These are phyloP conservation scores for Ceratocystis destructans DNA, from an alignment of 2,329 filamentous ascomycete species.

Conservation along the genomic window DNA sequence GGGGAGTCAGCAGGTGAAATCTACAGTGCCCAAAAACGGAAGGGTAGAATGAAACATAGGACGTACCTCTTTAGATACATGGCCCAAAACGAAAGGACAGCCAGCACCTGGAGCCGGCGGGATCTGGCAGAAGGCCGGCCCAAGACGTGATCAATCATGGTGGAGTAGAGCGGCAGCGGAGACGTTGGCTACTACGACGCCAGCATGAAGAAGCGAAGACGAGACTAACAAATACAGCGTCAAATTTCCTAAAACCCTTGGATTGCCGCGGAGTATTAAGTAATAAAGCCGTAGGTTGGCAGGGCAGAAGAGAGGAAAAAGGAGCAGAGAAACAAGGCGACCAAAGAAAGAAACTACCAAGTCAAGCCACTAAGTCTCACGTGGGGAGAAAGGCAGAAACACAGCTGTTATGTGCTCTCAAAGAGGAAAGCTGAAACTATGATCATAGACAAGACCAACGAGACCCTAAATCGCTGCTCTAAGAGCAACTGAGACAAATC, in stretches of 20 bases:
- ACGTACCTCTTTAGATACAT: conserved; percentile 62
- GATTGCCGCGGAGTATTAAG: neutral
- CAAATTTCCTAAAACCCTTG: neutral
- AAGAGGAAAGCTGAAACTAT: conserved; percentile 3
- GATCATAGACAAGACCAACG: neutral
- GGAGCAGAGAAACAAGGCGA: neutral
- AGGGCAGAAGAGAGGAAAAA: neutral
- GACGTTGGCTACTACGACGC: neutral
- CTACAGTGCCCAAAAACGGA: neutral
- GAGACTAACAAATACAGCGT: neutral
- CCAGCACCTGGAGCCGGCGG: conserved; percentile 80
- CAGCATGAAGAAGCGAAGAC: neutral
- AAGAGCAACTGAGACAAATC: neutral
- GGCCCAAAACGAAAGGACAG: conserved; percentile 84
- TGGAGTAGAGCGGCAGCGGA: conserved; percentile 7
- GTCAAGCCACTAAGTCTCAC: neutral
- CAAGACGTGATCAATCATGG: conserved; percentile 73
- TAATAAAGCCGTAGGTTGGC: neutral
- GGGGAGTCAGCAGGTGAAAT: neutral
- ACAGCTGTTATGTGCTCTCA: neutral
- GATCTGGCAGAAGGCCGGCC: conserved; percentile 85
- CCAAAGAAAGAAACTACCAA: neutral
- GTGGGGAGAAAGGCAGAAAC: neutral
- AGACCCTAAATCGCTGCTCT: neutral
- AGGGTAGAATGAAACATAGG: neutral